These are phyloP conservation scores for Hyaloscypha bicolor DNA, from an alignment of 495 filamentous ascomycete genomes.

Conservation along the genomic window DNA sequence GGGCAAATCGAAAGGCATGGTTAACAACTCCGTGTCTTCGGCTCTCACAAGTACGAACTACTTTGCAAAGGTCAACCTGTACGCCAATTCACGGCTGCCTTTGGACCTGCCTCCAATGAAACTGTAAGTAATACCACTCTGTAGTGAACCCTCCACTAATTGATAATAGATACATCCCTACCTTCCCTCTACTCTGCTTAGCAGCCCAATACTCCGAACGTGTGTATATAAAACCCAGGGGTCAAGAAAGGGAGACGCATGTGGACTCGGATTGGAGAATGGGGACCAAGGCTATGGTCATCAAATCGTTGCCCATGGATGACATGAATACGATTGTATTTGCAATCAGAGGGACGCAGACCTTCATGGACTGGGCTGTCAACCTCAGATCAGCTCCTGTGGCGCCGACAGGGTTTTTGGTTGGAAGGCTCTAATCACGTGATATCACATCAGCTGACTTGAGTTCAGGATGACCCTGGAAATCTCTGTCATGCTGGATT, in stretches of 20 bases:
- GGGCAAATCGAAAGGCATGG: conserved; percentile 24
- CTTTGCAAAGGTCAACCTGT: conserved; percentile 77
- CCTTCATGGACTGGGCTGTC: conserved; percentile 82
- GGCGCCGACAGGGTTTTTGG: conserved; percentile 64
- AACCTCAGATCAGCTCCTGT: conserved; percentile 70
- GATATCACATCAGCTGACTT: not conserved
- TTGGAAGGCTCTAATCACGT: conserved; percentile 33
- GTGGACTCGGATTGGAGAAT: conserved; percentile 67
- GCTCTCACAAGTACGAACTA: conserved; percentile 48
- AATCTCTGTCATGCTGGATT: conserved; percentile 82
- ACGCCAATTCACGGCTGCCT: conserved; percentile 77
- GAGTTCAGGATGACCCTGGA: conserved; percentile 62
- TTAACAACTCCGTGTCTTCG: conserved; percentile 27
- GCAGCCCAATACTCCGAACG: conserved; percentile 73
- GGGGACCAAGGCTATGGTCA: conserved; percentile 81
- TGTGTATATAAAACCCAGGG: conserved; percentile 66
- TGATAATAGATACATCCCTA: conserved; percentile 59
- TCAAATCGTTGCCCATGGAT: conserved; percentile 76
- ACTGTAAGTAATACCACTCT: conserved; percentile 50
- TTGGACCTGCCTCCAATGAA: conserved; percentile 63
- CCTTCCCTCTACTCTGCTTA: conserved; percentile 70
- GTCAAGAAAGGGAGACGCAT: conserved; percentile 62
- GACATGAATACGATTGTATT: conserved; percentile 77
- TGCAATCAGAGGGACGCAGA: conserved; percentile 76
- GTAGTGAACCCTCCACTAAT: conserved; percentile 26